A percentile compares a stretch with the other conserved stretches of the same genome.
Conservation (phyloP, 2,329 filamentous ascomycete genomes). For the Colletotrichum siamense region DNA sequence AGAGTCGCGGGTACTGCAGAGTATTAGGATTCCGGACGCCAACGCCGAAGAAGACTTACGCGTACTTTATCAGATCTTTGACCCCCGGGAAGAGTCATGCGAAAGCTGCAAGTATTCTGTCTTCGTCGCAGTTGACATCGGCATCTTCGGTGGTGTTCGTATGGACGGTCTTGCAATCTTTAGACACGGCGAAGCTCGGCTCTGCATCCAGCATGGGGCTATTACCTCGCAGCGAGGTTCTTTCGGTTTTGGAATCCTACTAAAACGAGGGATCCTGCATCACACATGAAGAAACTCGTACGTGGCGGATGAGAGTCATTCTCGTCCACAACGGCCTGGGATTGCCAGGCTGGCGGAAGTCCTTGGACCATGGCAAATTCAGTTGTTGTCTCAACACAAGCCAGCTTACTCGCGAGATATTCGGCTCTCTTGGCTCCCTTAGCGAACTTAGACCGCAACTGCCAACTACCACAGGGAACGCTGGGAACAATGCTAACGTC, state of each 20-base stretch:
- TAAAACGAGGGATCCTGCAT: neutral
- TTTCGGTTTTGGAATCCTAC: neutral
- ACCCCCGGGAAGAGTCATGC: fast-evolving
- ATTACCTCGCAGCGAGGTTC: neutral
- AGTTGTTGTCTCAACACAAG: neutral
- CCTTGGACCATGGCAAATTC: neutral
- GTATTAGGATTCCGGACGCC: neutral
- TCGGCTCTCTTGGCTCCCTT: fast-evolving
- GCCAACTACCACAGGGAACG: neutral
- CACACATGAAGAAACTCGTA: neutral
- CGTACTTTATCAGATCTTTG: neutral
- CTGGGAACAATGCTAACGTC: neutral
- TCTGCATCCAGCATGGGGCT: neutral
- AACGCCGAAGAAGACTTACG: neutral
- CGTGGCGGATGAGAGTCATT: neutral
- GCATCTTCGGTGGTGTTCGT: neutral
- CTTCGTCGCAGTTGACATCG: neutral
- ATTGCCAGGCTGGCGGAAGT: neutral
- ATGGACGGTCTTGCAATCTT: neutral
- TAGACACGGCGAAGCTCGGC: neutral
- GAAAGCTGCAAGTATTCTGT: neutral
- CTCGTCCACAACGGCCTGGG: neutral
- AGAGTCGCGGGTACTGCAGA: neutral
- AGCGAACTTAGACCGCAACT: neutral
- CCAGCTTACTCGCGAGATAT: neutral